Evolutionary conservation across 176 grass and related monocot species (phyloP), one percentile per base, ranked within the genome.

Genomic region (Hyparrhenia diplandra): DNA sequence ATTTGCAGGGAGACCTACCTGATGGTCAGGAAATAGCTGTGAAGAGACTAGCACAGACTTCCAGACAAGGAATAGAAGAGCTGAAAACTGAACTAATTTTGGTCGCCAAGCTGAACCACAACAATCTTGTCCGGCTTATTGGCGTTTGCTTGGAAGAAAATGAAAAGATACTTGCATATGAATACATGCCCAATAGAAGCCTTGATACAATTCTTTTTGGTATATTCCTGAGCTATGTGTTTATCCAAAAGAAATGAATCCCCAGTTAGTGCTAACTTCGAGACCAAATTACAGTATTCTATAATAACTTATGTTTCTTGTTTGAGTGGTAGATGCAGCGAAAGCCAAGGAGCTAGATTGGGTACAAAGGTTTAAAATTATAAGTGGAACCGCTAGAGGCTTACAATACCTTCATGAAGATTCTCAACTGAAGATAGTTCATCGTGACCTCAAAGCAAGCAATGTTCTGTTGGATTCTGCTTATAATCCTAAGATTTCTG

Each of bases 131-230:
- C 16, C 78, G 65, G 23, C 80, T 88, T 35, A 11, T 78, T 36
- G 86, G 86, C 32, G 86, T 88, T 83, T 88, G 80, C 65, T 57
- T 88, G 54, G 55, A 83, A 21, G 73, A 78, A 28, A 17, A 85
- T 3, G 57, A 88, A 74, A 88, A 78, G 46, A 67, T 87, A 75
- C 73, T 87, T 20, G 73, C 78, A 4, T 89, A 89, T 12, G 82
- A 84, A 71, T 89, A 76, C 27, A 73, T 89, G 76, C 87, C 76
- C 31, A 89, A 89, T 13, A 57, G 64, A 80, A 89, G 87, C 42
- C 82, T 89, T 13, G 87, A 89, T 49, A 85, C 11, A 5, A 11
- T 81, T 85, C 69, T 89, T 34, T 89, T 84, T 43, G 87, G 87
- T 89, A 68, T 3, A n/a, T 36, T 68, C 37, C 37, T 39, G 6